Evolutionary conservation across 2,329 filamentous ascomycete species (phyloP), one percentile per base, ranked within the genome.

Genomic region (Domatiomyces globalis): DNA sequence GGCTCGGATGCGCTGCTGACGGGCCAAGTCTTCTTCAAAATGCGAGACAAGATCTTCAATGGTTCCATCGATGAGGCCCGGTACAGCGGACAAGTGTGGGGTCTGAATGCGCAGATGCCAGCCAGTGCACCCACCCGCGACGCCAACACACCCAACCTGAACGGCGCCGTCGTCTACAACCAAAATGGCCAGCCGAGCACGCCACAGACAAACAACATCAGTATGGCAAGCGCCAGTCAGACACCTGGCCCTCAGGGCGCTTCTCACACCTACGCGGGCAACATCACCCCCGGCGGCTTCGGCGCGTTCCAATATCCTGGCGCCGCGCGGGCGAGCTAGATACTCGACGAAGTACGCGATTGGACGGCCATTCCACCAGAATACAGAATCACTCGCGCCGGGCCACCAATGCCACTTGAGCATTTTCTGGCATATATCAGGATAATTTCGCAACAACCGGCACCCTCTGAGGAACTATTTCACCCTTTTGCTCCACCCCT

Each of bases 1-100:
- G 92, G 90, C 25, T 94, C 87, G 0, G 92, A 98, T 67, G 90
- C 88, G 18, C 79, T 95, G 61, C 78, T 98, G 27, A 98, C 92
- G 0, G 92, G 92, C 47, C 84, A 85, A 61, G 87, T 95, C 27
- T 98, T 95, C 70, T 98, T 94, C 78, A 85, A 88, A 62, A 84
- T 96, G 74, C 81, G 83, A 54, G 84, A 88, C 64, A 82, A 86
- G 63, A 86, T 96, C 58, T 96, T 94, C 69, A 83, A 84, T 61
- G 84, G 85, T 55, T 77, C 81, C 20, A 84, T 95, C 46, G 81
- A 86, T 5, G 80, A 85, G 27, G 85, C 76, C 33, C 75, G 94
- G 60, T 87, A 94, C 58, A 73, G 85, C 5, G 88, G 89, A 54
- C 90, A 94, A 68, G 88, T 95, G 60, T 96, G 90, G 85, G 90